Base-by-base conservation (phyloP, 257 asterid genomes). In the Galeopsis tetrahit region DNA sequence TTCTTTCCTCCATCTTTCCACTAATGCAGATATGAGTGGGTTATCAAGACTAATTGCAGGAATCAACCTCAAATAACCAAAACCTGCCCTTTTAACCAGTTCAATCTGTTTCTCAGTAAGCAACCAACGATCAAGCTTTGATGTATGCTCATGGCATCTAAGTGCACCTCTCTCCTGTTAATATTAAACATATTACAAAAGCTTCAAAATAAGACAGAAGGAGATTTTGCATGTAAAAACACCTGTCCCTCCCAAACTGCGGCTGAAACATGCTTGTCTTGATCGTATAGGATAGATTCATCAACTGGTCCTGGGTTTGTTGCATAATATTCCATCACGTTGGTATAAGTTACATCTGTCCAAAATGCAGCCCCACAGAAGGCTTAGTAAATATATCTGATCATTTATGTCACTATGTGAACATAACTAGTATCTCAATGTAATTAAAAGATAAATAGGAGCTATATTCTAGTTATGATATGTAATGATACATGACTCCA, bases 241-340 rank as follows among this genome's bases (percentile, higher is more conserved):
- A 95, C 98, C 99, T 91, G 96, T 61, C 97, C 98, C 79, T 87
- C 97, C 98, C 98, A 95, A 81, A 92, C 84, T 21, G 98, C 92
- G 42, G 97, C 79, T 17, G 99, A 92, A 49, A 92, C 96, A 70
- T 92, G 97, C 85, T 92, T 95, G 80, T 92, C 99, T 85, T 95
- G 99, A 79, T 95, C 98, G 62, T 95, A 87, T 39, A 95, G 75
- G 75, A 95, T 71, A 57, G 86, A 86, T 72, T 92, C 94, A 72
- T 95, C 92, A 74, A 85, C 31, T 14, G 99, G 99, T 68, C 97
- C 96, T 64, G 99, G 97, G 68, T 80, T 92, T 74, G 90, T 82
- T 36, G 87, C 83, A 75, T 81, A 78, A 42, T 71, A 82, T 65
- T 95, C 99, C 96, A 88, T 84, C 69, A 61, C 55, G 59, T 75